A percentile compares a stretch with the other conserved stretches of the same genome.
These are phyloP conservation scores for Colletotrichum sp. DNA, from an alignment of 2,329 filamentous ascomycete species.

Conservation along the genomic window DNA sequence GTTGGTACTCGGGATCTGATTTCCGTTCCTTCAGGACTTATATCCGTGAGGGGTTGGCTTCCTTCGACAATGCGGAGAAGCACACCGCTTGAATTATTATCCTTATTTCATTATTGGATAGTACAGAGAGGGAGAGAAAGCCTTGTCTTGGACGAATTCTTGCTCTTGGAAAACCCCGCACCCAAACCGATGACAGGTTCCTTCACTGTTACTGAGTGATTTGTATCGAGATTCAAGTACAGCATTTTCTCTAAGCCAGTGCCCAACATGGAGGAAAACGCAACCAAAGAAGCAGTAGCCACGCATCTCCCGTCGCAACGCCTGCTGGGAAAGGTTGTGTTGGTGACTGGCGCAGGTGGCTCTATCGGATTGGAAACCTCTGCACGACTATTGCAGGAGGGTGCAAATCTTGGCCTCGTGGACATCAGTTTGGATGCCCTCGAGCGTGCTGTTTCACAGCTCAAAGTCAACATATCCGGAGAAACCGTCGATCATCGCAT, in stretches of 20 bases:
- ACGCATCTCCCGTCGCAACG: background rate
- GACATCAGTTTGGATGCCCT: background rate
- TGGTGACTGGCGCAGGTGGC: background rate
- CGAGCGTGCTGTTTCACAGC: background rate
- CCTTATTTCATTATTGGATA: background rate
- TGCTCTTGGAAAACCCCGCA: no score
- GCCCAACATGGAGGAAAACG: background rate
- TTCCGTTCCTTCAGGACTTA: background rate
- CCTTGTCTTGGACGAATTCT: no score
- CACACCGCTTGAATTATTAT: rapidly evolving
- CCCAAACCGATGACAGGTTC: no score
- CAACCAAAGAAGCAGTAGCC: background rate
- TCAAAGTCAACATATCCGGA: background rate
- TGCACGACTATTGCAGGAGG: background rate
- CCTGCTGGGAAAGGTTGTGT: background rate
- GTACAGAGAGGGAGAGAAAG: no score
- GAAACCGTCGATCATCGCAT: background rate
- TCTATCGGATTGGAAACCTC: background rate
- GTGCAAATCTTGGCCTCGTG: background rate
- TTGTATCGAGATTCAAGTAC: no score
- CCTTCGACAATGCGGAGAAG: background rate
- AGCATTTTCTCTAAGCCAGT: no score
- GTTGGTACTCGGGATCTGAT: background rate
- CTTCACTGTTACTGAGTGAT: no score
- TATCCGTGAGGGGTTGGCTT: background rate